phyloP scores from a whole-genome alignment of 176 grass and related monocot species.

The Oryza officinalis region DNA sequence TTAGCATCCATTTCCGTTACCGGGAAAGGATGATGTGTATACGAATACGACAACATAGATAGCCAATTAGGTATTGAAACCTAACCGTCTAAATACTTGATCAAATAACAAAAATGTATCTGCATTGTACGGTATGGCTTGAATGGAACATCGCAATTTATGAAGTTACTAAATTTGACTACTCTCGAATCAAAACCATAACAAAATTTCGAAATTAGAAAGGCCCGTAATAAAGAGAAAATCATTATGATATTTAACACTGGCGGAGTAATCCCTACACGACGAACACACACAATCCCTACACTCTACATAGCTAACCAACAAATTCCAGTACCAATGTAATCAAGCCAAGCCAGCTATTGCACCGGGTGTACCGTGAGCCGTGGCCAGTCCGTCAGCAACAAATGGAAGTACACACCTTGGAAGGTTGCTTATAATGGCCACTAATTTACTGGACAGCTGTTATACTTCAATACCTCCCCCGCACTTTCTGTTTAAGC shows the following conservation, averaged over 20 bases:
- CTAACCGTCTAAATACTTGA: background rate
- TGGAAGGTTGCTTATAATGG: background rate
- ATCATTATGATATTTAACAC: background rate
- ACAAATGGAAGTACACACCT: background rate
- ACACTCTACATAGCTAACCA: background rate
- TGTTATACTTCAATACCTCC: background rate
- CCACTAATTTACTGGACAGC: background rate
- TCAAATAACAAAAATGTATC: background rate
- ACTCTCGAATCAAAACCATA: background rate
- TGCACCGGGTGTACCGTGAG: background rate
- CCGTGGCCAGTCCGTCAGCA: no score
- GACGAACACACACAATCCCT: background rate
- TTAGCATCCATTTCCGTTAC: background rate
- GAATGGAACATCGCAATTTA: background rate
- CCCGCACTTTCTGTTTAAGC: background rate
- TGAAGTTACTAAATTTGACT: background rate
- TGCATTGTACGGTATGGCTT: background rate
- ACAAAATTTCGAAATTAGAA: background rate
- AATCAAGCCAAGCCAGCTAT: background rate
- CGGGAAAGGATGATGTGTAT: background rate
- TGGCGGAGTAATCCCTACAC: background rate
- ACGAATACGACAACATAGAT: background rate
- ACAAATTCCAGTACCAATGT: background rate
- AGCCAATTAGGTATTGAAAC: background rate
- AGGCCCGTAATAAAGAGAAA: background rate